A percentile compares a stretch with the other conserved stretches of the same genome.
Conservation (phyloP, 2,329 filamentous ascomycete species). For the Colletotrichum karsti region DNA sequence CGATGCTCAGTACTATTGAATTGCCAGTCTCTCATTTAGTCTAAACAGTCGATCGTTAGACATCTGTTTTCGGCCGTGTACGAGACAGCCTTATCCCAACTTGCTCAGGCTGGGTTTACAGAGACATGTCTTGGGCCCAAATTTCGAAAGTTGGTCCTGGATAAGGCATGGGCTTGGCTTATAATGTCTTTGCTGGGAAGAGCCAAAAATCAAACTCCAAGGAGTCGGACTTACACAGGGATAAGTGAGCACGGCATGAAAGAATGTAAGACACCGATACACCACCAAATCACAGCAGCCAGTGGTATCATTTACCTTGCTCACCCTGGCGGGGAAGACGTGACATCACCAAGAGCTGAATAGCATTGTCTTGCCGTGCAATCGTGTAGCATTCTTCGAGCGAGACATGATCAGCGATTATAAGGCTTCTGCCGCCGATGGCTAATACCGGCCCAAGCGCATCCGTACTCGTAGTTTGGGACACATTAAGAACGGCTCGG, state of each 20-base stretch:
- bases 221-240: too few relatives aligned
- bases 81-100: background rate
- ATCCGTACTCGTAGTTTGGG: too few relatives aligned
- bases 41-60: background rate
- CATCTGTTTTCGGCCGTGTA: background rate
- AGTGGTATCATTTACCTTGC: background rate
- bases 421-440: too few relatives aligned
- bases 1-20: background rate
- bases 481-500: background rate
- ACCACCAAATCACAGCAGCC: background rate
- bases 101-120: background rate
- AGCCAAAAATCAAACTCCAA: too few relatives aligned
- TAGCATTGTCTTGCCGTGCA: background rate
- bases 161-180: background rate
- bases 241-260: too few relatives aligned
- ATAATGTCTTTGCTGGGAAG: background rate
- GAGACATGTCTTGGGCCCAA: background rate
- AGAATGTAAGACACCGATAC: background rate
- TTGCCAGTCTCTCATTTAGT: background rate
- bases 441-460: too few relatives aligned
- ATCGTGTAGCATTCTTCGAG: background rate
- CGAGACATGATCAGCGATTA: background rate
- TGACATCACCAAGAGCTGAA: background rate
- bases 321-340: background rate
- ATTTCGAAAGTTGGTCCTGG: conserved; percentile 2